A percentile compares a stretch with the other conserved stretches of the same genome.
These are phyloP conservation scores for Zygotorulaspora florentina DNA, from an alignment of 805 yeast species.

Conservation along the genomic window DNA sequence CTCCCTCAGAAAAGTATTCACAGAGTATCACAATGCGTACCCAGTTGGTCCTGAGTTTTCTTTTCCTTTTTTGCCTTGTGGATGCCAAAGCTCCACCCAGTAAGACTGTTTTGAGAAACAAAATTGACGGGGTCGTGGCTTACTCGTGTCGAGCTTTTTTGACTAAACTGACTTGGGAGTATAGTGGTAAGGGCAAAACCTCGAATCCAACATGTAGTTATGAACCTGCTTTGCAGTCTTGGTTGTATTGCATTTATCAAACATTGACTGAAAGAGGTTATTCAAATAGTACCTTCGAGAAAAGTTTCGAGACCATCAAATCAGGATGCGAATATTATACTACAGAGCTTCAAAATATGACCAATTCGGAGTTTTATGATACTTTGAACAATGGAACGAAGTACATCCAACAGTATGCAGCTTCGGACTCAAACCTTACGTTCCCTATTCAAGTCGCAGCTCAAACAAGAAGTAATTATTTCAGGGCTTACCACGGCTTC, in stretches of 20 bases:
- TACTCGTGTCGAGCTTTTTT: slow-evolving; percentile 4
- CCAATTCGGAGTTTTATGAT: slow-evolving; percentile 10
- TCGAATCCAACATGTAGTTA: slow-evolving; percentile 13
- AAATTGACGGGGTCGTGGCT: neutral
- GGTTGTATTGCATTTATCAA: slow-evolving; percentile 21
- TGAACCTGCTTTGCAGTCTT: slow-evolving; percentile 22
- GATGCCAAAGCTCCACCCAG: slow-evolving; percentile 1
- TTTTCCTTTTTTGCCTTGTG: neutral
- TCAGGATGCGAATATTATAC: slow-evolving; percentile 8
- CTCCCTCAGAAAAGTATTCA: no score
- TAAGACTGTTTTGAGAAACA: neutral
- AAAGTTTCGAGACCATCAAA: slow-evolving; percentile 11
- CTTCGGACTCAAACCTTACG: slow-evolving; percentile 2
- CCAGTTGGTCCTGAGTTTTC: neutral
- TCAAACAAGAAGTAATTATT: slow-evolving; percentile 5
- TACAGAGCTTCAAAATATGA: slow-evolving; percentile 1
- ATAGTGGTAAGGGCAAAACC: neutral
- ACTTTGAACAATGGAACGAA: slow-evolving; percentile 18
- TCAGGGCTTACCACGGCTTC: slow-evolving; percentile 18
- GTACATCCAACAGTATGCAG: slow-evolving; percentile 1
- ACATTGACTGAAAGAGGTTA: slow-evolving; percentile 7
- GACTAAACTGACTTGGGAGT: slow-evolving; percentile 3
- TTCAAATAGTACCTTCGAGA: slow-evolving; percentile 11
- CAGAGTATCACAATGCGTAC: no score
- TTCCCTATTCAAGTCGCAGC: slow-evolving; percentile 14